These are phyloP conservation scores for Naganishia albida DNA, from an alignment of 1,284 basidiomycete genomes.

Conservation along the genomic window DNA sequence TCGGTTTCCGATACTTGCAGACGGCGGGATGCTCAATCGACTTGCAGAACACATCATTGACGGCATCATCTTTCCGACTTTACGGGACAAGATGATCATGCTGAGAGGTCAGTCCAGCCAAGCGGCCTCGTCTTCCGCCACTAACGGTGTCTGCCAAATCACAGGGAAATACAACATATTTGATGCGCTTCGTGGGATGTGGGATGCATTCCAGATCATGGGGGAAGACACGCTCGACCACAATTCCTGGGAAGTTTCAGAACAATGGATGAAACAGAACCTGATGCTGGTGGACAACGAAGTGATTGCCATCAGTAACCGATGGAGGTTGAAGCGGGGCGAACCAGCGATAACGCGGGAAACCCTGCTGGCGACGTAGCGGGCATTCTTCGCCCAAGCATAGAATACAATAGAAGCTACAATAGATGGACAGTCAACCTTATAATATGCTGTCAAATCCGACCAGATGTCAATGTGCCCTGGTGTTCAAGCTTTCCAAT, in stretches of 20 bases:
- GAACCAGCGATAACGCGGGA: conserved; percentile 37
- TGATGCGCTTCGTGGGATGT: conserved; percentile 42
- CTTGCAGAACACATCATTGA: conserved; percentile 73
- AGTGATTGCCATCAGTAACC: conserved; percentile 48
- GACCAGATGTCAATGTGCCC: too few species aligned
- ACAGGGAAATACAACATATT: conserved; percentile 47
- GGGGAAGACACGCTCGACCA: conserved; percentile 80
- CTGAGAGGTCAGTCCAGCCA: conserved; percentile 64
- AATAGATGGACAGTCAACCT: not conserved
- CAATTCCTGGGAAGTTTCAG: conserved; percentile 81
- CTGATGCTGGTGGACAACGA: conserved; percentile 49
- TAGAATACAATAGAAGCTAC: not conserved
- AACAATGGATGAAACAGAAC: conserved; percentile 66
- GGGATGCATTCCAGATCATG: conserved; percentile 32
- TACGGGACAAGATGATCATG: conserved; percentile 85
- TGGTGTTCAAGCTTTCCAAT: too few species aligned
- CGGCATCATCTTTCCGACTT: conserved; percentile 77
- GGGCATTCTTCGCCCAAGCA: not conserved
- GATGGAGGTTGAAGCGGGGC: conserved; percentile 43
- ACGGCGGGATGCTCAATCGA: conserved; percentile 21
- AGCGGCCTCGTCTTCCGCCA: not conserved
- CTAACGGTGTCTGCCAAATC: not conserved
- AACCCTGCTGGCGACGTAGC: conserved; percentile 8
- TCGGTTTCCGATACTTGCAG: not conserved
- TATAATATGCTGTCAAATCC: conserved; percentile 3